Evolutionary conservation across 257 asterid genomes (phyloP).

Genomic region (Primulina tabacum): DNA sequence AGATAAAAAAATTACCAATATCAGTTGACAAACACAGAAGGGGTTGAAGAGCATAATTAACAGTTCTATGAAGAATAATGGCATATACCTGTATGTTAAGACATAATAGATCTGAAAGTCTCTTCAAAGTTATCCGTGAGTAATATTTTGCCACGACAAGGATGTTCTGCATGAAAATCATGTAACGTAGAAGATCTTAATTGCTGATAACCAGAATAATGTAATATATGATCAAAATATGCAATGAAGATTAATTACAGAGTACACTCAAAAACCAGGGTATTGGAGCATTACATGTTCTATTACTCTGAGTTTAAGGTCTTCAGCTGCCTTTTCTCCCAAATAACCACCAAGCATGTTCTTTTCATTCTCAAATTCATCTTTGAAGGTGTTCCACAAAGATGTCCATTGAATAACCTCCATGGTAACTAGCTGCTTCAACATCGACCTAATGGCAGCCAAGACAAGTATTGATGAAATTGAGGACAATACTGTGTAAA

Average conservation of each 20-base stretch:
- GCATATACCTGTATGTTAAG: slow-evolving; percentile 57
- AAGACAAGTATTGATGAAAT: slow-evolving; percentile 18
- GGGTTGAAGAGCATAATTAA: neutral
- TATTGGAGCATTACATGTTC: slow-evolving; percentile 66
- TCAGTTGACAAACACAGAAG: neutral
- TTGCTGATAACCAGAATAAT: slow-evolving; percentile 9
- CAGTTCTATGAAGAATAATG: neutral
- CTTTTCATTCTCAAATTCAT: slow-evolving; percentile 85
- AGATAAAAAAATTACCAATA: neutral
- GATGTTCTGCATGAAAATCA: slow-evolving; percentile 68
- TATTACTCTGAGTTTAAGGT: slow-evolving; percentile 80
- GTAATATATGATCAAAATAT: neutral
- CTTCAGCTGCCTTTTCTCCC: slow-evolving; percentile 91
- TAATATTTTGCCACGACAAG: slow-evolving; percentile 92
- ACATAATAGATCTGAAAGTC: slow-evolving; percentile 85
- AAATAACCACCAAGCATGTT: slow-evolving; percentile 82
- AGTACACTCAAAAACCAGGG: neutral
- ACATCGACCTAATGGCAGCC: slow-evolving; percentile 47
- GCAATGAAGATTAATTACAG: slow-evolving; percentile 6
- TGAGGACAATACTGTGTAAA: slow-evolving; percentile 12
- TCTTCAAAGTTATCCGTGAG: slow-evolving; percentile 81
- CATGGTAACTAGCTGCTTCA: slow-evolving; percentile 89
- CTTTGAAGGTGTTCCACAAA: slow-evolving; percentile 81
- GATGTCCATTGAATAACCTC: slow-evolving; percentile 90
- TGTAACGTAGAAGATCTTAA: neutral